Base-by-base conservation (phyloP, 495 filamentous ascomycete species). In the Penicillium crystallinum region DNA sequence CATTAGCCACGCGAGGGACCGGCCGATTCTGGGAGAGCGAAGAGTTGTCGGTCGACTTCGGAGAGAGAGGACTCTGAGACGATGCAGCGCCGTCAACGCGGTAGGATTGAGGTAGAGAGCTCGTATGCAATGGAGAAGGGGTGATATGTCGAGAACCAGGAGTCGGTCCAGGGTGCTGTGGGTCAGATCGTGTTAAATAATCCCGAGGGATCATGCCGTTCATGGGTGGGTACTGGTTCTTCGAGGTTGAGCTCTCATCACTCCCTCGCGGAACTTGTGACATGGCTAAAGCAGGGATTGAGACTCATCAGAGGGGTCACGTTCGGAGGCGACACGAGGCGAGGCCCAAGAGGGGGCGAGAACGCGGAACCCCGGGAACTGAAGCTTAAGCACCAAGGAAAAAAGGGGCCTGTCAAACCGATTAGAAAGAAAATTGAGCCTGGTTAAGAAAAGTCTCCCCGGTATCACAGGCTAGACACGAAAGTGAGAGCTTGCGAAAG, bases 81-180 rank as follows among this genome's bases (percentile, higher is more conserved):
- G 62, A 52, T 35, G 57, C 53, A 3, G 65, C 62, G 10, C 64
- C 60, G 51, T 59, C 55, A 37, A 49, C 53, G 17, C 47, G 49
- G 43, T 54, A 50, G 17, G 66, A 67, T 30, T 52, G 63, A 10
- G 57, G 58, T 18, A 64, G 56, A 42, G 62, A 62, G 40, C 55
- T 72, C 30, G 70, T 70, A 45, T 68, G 65, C 48, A 72, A 55
- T 54, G 68, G 68, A 31, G 65, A 72, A 14, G 66, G 66, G 45
- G 60, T 64, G 44, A 61, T 69, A 56, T 68, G 64, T 55, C 58
- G 67, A 29, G 57, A 42, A 34, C 64, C 59, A 63, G 51, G 46
- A 66, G 58, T 23, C 33, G 46, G 41, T 25, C 50, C 61, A 35
- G 63, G 56, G 57, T 52, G 64, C 46, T 58, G 45, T 36, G 14